These are phyloP conservation scores for Beauveria caledonica DNA, from an alignment of 2,329 filamentous ascomycete genomes.

Conservation along the genomic window DNA sequence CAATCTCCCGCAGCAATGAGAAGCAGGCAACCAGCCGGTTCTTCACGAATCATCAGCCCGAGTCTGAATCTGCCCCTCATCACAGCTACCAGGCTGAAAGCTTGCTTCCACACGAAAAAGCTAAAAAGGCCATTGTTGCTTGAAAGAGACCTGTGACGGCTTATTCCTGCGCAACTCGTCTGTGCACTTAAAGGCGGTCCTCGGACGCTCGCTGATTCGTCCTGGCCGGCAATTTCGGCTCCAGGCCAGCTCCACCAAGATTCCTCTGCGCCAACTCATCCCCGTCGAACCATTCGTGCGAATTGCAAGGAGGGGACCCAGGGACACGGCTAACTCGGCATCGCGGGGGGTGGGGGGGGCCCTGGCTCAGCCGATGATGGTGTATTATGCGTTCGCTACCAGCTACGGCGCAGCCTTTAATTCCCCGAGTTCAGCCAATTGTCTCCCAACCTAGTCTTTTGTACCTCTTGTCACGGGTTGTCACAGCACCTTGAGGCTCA, in stretches of 20 bases:
- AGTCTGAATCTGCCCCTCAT: neutral
- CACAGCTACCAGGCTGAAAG: neutral
- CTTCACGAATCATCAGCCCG: neutral
- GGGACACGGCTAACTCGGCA: slow-evolving; percentile 8
- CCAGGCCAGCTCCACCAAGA: neutral
- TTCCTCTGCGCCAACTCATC: neutral
- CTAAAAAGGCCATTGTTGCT: too few relatives aligned
- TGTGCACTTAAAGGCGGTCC: neutral
- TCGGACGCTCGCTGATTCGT: slow-evolving; percentile 1
- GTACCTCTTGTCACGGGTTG: neutral
- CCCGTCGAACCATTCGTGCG: neutral
- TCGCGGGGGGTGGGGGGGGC: neutral
- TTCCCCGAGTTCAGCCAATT: neutral
- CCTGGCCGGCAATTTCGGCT: neutral
- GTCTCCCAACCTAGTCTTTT: neutral
- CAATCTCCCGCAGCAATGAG: neutral
- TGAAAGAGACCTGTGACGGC: too few relatives aligned
- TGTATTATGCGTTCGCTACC: too few relatives aligned
- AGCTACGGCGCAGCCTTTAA: too few relatives aligned
- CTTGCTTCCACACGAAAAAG: too few relatives aligned
- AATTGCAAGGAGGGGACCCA: neutral
- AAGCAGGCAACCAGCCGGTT: neutral
- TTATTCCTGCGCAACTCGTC: neutral
- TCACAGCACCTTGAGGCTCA: too few relatives aligned
- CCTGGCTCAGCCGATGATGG: neutral